Percentiles rank a stretch among this genome's conserved stretches.
These are phyloP conservation scores for Gossypium raimondii DNA, from an alignment of 345 rosid genomes.

Conservation along the genomic window DNA sequence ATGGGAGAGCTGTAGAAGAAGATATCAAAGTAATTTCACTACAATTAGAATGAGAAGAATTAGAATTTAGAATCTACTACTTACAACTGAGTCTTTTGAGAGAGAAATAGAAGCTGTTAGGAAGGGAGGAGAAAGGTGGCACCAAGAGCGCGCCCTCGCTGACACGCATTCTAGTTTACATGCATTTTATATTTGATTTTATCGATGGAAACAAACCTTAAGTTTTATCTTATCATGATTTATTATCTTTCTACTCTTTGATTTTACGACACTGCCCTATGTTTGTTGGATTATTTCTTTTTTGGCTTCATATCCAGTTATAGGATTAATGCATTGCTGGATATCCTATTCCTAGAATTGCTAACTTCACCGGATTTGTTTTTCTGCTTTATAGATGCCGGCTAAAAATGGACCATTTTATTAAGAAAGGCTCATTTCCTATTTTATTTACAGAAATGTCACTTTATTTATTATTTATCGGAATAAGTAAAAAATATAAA, in stretches of 20 bases:
- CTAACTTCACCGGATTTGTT: no score
- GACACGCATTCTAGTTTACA: slow-evolving; percentile 2
- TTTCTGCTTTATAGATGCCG: no score
- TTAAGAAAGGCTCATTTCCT: accelerated
- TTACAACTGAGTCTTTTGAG: background rate
- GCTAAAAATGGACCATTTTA: no score
- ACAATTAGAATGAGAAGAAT: no score
- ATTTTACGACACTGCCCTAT: no score
- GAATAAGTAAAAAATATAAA: accelerated
- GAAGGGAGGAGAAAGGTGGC: background rate
- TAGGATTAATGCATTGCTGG: no score
- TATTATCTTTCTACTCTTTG: background rate
- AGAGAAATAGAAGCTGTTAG: background rate
- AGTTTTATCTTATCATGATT: background rate
- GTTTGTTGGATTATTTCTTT: no score
- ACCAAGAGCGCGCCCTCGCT: background rate
- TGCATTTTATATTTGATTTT: background rate
- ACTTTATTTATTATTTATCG: no score
- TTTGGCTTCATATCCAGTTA: no score
- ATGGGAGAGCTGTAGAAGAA: background rate
- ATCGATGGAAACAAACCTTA: background rate
- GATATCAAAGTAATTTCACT: background rate
- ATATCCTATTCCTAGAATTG: no score
- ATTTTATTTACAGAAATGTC: accelerated
- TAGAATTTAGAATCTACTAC: background rate